Evolutionary conservation across 352 stramenopile genomes (phyloP).

Genomic region (Globisporangium rhizosaccharum): DNA sequence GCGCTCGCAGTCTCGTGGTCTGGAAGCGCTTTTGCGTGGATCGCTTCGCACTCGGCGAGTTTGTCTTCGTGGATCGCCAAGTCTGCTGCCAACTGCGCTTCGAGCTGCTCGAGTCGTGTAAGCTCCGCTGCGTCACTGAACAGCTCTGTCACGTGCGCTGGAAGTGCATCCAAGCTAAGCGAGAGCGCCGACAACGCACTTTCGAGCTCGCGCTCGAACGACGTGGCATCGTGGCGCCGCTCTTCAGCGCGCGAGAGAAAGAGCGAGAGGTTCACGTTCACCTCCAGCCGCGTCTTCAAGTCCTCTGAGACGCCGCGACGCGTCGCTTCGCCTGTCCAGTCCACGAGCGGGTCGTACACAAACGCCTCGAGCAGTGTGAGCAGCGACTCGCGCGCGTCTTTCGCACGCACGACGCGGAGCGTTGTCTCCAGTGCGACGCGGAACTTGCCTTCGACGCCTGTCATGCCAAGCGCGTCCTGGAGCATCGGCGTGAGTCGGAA

Average conservation of each 20-base stretch:
- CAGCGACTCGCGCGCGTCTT: constrained; percentile 59
- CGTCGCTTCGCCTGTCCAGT: constrained; percentile 59
- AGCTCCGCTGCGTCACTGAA: constrained; percentile 1
- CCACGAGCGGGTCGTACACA: constrained; percentile 78
- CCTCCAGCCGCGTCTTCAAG: constrained; percentile 68
- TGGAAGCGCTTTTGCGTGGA: not conserved
- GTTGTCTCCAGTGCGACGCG: constrained; percentile 67
- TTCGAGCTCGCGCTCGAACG: constrained; percentile 39
- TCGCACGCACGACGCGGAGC: constrained; percentile 59
- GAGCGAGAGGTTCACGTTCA: constrained; percentile 83
- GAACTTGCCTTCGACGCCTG: constrained; percentile 70
- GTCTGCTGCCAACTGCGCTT: constrained; percentile 18
- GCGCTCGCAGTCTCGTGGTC: constrained; percentile 2
- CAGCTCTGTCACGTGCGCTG: constrained; percentile 3
- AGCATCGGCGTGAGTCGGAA: constrained; percentile 88
- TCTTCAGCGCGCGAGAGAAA: constrained; percentile 80
- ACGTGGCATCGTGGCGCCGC: constrained; percentile 50
- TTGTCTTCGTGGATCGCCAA: constrained; percentile 8
- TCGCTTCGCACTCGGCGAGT: constrained; percentile 4
- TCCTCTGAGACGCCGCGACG: constrained; percentile 29
- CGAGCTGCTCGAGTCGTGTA: constrained; percentile 18
- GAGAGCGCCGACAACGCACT: constrained; percentile 17
- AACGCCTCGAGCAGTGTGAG: constrained; percentile 80
- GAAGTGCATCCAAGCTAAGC: constrained; percentile 7
- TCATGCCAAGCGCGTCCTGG: constrained; percentile 66